Base-by-base conservation (phyloP, 306 rosid genomes). In the Rosa persica region DNA sequence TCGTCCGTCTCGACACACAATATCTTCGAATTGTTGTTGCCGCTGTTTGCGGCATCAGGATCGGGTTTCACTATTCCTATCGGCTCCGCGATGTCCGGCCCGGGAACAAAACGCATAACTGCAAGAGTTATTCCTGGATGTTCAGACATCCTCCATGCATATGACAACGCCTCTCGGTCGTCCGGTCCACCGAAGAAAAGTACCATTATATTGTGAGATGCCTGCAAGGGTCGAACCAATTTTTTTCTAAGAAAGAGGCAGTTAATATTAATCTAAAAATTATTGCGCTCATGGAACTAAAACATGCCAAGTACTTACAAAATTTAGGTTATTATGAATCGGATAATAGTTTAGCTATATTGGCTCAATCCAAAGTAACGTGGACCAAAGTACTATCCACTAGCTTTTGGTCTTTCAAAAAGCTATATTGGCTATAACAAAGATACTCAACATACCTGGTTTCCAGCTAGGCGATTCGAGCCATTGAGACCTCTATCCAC, bases 121-220 rank as follows among this genome's bases (percentile, higher is more conserved):
- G 89, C 87, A 0, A 95, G 88, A 82, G 15, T 85, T 36, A 89
- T 87, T 62, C 91, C 89, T 0, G 87, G 89, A 74, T 89, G 90
- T 15, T 91, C 93, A 39, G 86, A 75, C 93, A 95, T 93, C 81
- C 99, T 89, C 93, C 91, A 85, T 6, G 87, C 99, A 40, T 91
- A 95, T 51, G 90, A 83, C 54, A 93, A 36, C 1, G 99, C 99
- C 42, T 95, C 98, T 81, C 99, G 85, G 54, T 95, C 99, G 12
- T 95, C 99, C 10, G 94, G 93, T 6, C 99, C 99, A 0, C 99
- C 98, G 39, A 95, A 91, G 79, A 95, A 95, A 25, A 95, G 54
- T 19, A 89, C 80, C 0, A 84, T 92, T 4, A 95, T 43, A 23
- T 86, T 81, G 36, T 93, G 96, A 9, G 94, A 70, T 1, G 78